Evolutionary conservation across 257 asterid species (phyloP).

Genomic region (Cordia subcordata): DNA sequence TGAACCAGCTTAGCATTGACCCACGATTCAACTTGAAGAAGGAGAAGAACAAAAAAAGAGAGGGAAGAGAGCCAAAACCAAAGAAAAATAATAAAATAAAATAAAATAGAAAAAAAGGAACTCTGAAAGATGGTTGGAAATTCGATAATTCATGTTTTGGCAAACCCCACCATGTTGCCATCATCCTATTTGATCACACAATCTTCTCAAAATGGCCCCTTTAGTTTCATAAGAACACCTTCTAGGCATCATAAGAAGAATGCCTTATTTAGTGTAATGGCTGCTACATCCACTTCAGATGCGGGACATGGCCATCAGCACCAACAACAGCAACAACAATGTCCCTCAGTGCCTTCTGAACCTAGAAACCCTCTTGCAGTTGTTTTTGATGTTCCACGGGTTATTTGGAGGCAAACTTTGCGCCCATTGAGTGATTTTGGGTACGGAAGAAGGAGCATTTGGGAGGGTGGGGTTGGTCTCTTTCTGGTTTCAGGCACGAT

Average conservation of each 20-base stretch:
- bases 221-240: conserved; percentile 23
- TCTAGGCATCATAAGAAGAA: conserved; percentile 27
- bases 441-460: conserved; percentile 86
- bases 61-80: too few species aligned
- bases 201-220: conserved; percentile 24
- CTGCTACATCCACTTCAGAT: conserved; percentile 46
- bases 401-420: conserved; percentile 74
- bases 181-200: conserved; percentile 31
- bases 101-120: neutral
- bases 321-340: too few species aligned
- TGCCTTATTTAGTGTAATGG: conserved; percentile 22
- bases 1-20: too few species aligned
- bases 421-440: conserved; percentile 90
- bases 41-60: too few species aligned
- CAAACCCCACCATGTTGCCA: conserved; percentile 34
- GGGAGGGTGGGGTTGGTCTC: conserved; percentile 99
- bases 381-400: conserved; percentile 57
- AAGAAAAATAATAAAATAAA: too few species aligned
- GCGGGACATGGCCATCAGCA: conserved; percentile 31
- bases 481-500: conserved; percentile 82
- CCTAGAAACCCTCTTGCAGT: conserved; percentile 42
- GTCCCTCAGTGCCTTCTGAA: conserved; percentile 32
- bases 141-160: conserved; percentile 34
- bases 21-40: too few species aligned
- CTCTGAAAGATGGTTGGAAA: conserved; percentile 44